These are phyloP conservation scores for Penicillium riverlandense DNA, from an alignment of 495 filamentous ascomycete species.

Conservation along the genomic window DNA sequence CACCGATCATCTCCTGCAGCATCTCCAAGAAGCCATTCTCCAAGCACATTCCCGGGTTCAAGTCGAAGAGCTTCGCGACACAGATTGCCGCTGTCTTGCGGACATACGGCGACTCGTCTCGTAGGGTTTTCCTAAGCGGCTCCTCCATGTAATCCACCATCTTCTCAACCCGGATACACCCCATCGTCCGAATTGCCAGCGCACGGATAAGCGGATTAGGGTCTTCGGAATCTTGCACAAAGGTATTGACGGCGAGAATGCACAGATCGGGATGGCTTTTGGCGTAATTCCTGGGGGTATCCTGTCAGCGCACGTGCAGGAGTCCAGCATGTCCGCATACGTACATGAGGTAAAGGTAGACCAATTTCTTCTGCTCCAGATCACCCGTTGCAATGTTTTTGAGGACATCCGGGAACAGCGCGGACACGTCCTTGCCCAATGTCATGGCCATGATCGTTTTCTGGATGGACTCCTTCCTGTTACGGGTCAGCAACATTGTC, in stretches of 20 bases:
- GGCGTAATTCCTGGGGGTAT: constrained; percentile 82
- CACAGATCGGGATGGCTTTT: constrained; percentile 99
- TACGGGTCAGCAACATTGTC: constrained; percentile 18
- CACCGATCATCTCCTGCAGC: constrained; percentile 93
- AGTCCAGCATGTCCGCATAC: constrained; percentile 15
- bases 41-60: constrained; percentile 84
- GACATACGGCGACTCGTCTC: constrained; percentile 96
- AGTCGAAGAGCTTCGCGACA: constrained; percentile 94
- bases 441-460: constrained; percentile 99
- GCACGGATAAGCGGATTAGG: constrained; percentile 94
- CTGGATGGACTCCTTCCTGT: constrained; percentile 93
- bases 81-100: constrained; percentile 97
- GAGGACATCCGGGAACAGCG: constrained; percentile 93
- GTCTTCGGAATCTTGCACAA: constrained; percentile 98
- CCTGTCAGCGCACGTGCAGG: constrained; percentile 9
- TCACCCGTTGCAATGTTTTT: constrained; percentile 97
- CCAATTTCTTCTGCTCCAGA: constrained; percentile 98
- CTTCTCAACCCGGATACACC: constrained; percentile 96
- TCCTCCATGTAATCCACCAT: constrained; percentile 99
- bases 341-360: constrained; percentile 97
- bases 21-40: constrained; percentile 96
- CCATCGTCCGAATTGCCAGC: constrained; percentile 97
- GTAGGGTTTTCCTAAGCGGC: constrained; percentile 89
- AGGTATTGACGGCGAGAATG: constrained; percentile 98
- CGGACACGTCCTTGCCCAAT: constrained; percentile 95